Conservation (phyloP, 371 early-diverging fungal genomes). For the Umbelopsis sp. region DNA sequence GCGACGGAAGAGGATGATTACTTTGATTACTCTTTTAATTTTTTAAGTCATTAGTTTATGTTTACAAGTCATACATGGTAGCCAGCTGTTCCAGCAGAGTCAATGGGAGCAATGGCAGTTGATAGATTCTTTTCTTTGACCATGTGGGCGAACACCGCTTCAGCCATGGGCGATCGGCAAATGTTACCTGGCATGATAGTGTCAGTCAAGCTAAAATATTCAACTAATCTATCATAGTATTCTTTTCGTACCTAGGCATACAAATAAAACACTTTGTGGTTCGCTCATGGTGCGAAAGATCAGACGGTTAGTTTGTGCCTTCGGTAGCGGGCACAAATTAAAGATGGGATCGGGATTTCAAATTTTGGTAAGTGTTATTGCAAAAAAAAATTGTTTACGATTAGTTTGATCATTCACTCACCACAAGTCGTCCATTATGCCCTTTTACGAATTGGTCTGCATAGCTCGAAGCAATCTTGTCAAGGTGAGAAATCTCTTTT, state of each 20-base stretch:
- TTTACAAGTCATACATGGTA: conserved; percentile 65
- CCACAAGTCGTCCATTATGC: conserved; percentile 43
- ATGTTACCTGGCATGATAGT: conserved; percentile 71
- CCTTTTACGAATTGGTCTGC: conserved; percentile 74
- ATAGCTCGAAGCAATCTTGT: conserved; percentile 62
- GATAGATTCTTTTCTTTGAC: conserved; percentile 64
- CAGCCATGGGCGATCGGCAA: conserved; percentile 90
- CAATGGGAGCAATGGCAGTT: conserved; percentile 68
- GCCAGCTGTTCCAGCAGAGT: conserved; percentile 87
- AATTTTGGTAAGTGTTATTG: not conserved
- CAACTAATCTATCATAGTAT: not conserved
- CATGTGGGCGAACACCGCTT: conserved; percentile 85
- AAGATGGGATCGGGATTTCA: not conserved
- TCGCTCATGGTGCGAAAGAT: conserved; percentile 1
- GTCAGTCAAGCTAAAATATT: too few species aligned
- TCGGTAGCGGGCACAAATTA: not conserved
- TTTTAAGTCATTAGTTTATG: too few species aligned
- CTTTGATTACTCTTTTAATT: too few species aligned
- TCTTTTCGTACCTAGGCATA: conserved; percentile 66
- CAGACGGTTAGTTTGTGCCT: not conserved
- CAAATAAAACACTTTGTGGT: conserved; percentile 66
- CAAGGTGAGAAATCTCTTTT: conserved; percentile 39
- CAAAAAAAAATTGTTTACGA: conserved; percentile 1
- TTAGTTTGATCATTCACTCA: not conserved
- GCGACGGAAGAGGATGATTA: too few species aligned